Conservation (phyloP, 2,329 filamentous ascomycete genomes). For the Claviceps sp. region DNA sequence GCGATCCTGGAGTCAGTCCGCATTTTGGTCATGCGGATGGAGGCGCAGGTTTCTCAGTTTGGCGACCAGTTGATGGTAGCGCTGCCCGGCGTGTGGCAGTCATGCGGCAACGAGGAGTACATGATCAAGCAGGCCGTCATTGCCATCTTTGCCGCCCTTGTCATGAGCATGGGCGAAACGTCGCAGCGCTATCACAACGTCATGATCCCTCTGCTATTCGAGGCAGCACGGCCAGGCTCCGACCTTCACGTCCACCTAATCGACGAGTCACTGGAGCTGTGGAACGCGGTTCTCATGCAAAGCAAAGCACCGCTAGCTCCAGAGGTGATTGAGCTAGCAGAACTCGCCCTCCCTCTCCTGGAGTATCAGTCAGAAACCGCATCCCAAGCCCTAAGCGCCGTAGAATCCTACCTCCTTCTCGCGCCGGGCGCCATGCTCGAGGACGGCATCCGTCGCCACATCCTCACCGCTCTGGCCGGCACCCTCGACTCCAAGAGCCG, state of each 20-base stretch:
- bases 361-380: conserved; percentile 53
- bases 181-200: conserved; percentile 67
- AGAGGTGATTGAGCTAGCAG: conserved; percentile 49
- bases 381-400: conserved; percentile 45
- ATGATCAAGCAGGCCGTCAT: conserved; percentile 91
- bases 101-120: conserved; percentile 66
- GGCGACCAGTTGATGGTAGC: conserved; percentile 72
- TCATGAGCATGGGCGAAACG: conserved; percentile 69
- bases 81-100: conserved; percentile 72
- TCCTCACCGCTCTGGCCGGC: conserved; percentile 33
- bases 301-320: conserved; percentile 47
- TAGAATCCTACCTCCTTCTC: conserved; percentile 58
- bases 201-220: conserved; percentile 70
- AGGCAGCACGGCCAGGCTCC: conserved; percentile 64
- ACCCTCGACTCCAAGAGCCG: conserved; percentile 40
- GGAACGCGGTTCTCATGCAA: conserved; percentile 60
- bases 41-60: conserved; percentile 52
- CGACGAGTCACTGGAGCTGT: conserved; percentile 84
- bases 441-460: conserved; percentile 38
- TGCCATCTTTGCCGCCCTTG: conserved; percentile 69
- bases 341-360: conserved; percentile 51
- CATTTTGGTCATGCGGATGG: conserved; percentile 67
- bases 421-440: conserved; percentile 53
- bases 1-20: conserved; percentile 78
- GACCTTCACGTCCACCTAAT: conserved; percentile 69